Conservation (phyloP, 2,329 filamentous ascomycete genomes). For the Chrysoporthe austroafricana region DNA sequence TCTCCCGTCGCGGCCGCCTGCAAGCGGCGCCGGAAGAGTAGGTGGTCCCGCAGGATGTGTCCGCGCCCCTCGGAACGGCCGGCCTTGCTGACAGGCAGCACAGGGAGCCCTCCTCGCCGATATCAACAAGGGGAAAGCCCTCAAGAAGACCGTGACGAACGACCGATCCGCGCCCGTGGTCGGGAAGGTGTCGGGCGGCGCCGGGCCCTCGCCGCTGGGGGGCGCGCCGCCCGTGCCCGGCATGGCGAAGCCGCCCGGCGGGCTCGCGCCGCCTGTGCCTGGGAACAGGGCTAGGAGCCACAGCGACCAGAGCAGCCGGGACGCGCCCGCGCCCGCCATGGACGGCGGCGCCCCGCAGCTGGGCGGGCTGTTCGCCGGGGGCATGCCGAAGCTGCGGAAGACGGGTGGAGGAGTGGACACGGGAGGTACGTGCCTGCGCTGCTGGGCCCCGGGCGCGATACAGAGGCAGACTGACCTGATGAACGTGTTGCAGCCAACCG, state of each 20-base stretch:
- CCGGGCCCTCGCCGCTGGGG: conserved; percentile 65
- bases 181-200: conserved; percentile 57
- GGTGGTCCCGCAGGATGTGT: conserved; percentile 37
- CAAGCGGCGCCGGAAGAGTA: conserved; percentile 64
- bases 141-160: conserved; percentile 90
- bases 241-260: conserved; percentile 60
- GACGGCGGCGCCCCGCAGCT: conserved; percentile 77
- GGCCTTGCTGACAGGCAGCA: background rate
- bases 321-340: conserved; percentile 44
- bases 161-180: conserved; percentile 85
- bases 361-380: conserved; percentile 85
- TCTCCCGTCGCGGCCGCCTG: conserved; percentile 61
- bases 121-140: conserved; percentile 76
- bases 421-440: conserved; percentile 51
- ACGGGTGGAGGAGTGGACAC: conserved; percentile 79
- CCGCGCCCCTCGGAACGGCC: too few relatives aligned
- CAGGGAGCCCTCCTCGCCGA: conserved; percentile 87
- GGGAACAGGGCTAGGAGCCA: conserved; percentile 78
- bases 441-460: background rate
- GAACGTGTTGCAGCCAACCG: conserved; percentile 54
- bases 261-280: conserved; percentile 73
- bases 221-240: conserved; percentile 83
- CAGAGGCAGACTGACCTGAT: conserved; percentile 30
- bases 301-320: conserved; percentile 69
- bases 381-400: conserved; percentile 94